Conservation (phyloP, 331 rosid species). For the Ulmus americana region DNA sequence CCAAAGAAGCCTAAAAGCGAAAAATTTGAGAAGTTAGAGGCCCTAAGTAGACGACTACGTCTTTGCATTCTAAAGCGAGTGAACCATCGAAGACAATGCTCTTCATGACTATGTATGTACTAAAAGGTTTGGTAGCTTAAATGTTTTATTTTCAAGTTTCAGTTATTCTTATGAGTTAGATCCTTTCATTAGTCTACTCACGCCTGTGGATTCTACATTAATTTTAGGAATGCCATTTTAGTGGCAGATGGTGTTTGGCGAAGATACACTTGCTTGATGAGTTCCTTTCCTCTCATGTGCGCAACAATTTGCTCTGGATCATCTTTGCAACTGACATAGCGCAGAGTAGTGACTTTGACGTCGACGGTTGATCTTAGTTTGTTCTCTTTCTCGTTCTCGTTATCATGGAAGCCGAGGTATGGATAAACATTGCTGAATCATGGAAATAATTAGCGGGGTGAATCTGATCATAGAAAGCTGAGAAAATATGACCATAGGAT, state of each 20-base stretch:
- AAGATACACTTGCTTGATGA: neutral
- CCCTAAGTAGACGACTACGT: constrained; percentile 64
- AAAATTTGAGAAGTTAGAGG: constrained; percentile 62
- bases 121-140: constrained; percentile 11
- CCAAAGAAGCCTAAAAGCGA: constrained; percentile 58
- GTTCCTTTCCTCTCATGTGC: neutral
- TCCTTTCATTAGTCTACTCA: constrained; percentile 4
- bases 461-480: neutral
- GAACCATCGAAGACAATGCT: constrained; percentile 36
- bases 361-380: no score
- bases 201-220: neutral
- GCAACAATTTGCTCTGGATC: neutral
- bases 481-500: no score
- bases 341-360: neutral
- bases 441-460: neutral
- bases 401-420: no score
- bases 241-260: constrained; percentile 4
- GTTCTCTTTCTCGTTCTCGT: no score
- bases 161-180: neutral
- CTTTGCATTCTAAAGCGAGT: constrained; percentile 60
- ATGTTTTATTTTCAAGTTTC: neutral
- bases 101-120: constrained; percentile 31
- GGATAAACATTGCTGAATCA: no score
- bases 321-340: neutral
- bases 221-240: neutral